Evolutionary conservation across 257 asterid genomes (phyloP).

Genomic region (Petunia secreta): DNA sequence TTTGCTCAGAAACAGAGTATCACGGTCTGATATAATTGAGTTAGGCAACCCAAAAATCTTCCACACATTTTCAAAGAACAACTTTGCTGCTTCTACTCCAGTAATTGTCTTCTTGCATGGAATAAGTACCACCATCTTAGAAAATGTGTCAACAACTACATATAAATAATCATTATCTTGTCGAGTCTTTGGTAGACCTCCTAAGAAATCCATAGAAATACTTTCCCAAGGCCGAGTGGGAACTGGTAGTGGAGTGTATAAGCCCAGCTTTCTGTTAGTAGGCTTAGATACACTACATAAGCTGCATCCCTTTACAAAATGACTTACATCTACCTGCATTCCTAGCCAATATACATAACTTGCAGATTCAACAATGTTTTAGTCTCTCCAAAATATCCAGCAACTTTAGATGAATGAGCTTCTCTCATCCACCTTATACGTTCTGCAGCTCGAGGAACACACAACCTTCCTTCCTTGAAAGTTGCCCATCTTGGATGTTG

Average conservation of each 20-base stretch:
- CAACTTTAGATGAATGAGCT: background rate
- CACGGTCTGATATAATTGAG: background rate
- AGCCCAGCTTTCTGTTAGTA: background rate
- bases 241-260: background rate
- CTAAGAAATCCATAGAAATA: conserved; percentile 10
- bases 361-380: background rate
- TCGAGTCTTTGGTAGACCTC: too few relatives aligned
- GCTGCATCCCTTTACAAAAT: background rate
- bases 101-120: too few relatives aligned
- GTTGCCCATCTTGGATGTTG: background rate
- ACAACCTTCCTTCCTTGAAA: background rate
- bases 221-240: background rate
- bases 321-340: background rate
- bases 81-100: too few relatives aligned
- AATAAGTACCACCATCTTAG: background rate
- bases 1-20: background rate
- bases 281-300: background rate
- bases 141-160: conserved; percentile 7
- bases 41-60: too few relatives aligned
- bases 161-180: background rate
- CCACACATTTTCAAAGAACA: too few relatives aligned
- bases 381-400: conserved; percentile 19
- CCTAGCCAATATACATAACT: background rate
- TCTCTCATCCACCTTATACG: background rate
- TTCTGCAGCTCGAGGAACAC: background rate